phyloP scores from a whole-genome alignment of 108 stramenopile genomes.

The Chaetoceros muelleri region DNA sequence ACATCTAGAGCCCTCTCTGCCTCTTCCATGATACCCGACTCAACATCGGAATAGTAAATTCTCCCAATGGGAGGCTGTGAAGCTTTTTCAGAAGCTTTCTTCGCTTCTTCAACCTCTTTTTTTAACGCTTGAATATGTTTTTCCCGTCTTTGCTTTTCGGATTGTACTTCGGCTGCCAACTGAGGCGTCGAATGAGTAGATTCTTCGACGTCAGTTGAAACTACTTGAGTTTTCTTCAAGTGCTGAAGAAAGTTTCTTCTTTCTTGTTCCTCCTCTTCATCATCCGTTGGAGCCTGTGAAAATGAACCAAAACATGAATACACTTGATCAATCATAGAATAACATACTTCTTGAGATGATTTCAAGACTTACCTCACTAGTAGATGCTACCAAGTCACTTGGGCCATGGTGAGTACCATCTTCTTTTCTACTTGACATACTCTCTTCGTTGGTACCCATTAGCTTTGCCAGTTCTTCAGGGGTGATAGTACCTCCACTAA shows the following conservation, averaged over 20 bases:
- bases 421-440: constrained; percentile 7
- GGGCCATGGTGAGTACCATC: constrained; percentile 28
- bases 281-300: constrained; percentile 18
- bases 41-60: constrained; percentile 63
- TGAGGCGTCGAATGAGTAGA: constrained; percentile 15
- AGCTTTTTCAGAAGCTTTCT: constrained; percentile 34
- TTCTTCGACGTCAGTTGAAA: constrained; percentile 16
- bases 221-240: constrained; percentile 35
- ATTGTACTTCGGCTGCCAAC: constrained; percentile 53
- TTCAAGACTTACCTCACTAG: constrained; percentile 14
- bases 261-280: constrained; percentile 75
- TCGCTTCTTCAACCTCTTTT: constrained; percentile 52
- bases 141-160: constrained; percentile 78
- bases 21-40: constrained; percentile 88
- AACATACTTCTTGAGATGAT: too few relatives aligned
- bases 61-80: constrained; percentile 59
- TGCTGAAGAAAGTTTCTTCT: constrained; percentile 76
- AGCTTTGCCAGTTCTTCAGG: constrained; percentile 28
- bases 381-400: constrained; percentile 64
- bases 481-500: constrained; percentile 35
- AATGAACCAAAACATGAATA: background rate
- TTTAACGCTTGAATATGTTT: constrained; percentile 50
- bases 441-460: constrained; percentile 13
- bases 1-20: constrained; percentile 76
- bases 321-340: background rate